phyloP scores from a whole-genome alignment of 441 rosid species.

The Adansonia grandidieri region DNA sequence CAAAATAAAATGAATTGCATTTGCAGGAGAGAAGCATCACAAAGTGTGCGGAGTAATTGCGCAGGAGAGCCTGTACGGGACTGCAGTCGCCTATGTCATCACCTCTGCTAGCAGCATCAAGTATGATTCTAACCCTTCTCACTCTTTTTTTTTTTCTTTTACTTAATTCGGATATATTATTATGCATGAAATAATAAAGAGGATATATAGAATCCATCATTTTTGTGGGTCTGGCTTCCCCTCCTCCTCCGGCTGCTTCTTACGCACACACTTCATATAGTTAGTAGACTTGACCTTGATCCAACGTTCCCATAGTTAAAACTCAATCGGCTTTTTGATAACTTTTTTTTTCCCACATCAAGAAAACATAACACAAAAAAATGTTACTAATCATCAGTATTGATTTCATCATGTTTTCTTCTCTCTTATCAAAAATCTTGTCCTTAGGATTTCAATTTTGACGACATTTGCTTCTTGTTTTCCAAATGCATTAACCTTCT shows the following conservation, averaged over 20 bases:
- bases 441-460: neutral
- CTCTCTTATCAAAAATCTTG: neutral
- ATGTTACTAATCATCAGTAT: neutral
- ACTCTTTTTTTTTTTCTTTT: too few relatives aligned
- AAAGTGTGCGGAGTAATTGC: slow-evolving; percentile 43
- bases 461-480: neutral
- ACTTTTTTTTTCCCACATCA: neutral
- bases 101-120: slow-evolving; percentile 57
- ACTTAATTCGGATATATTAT: too few relatives aligned
- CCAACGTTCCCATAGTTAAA: neutral
- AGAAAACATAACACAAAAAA: neutral
- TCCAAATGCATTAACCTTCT: neutral
- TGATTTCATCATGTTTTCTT: neutral
- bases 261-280: too few relatives aligned
- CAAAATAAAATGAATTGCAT: neutral
- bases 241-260: too few relatives aligned
- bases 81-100: slow-evolving; percentile 53
- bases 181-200: too few relatives aligned
- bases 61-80: slow-evolving; percentile 47
- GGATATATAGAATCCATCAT: too few relatives aligned
- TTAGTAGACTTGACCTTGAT: too few relatives aligned
- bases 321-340: neutral
- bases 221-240: too few relatives aligned
- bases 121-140: slow-evolving; percentile 29
- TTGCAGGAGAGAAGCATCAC: slow-evolving; percentile 53